Base-by-base conservation (phyloP, 805 yeast genomes). In the Candida insectalens region DNA sequence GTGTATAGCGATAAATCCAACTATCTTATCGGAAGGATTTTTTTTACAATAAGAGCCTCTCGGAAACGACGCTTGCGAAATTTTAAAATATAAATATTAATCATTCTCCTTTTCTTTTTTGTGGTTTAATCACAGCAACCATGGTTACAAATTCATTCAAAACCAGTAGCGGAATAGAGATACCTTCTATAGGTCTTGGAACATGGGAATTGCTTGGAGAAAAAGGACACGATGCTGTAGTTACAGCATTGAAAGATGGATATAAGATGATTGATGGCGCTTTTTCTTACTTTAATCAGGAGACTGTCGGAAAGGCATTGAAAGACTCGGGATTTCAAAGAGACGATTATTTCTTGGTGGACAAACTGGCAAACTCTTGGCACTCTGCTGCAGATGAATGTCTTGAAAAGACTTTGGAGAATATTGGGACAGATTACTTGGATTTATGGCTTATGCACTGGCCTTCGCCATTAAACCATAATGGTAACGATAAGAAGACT, bases 381-480 rank as follows among this genome's bases (percentile, higher is more conserved):
- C 55, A 58, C 29, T 40, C 55, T 6, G 56, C 57, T 32, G 57
- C 58, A 4, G 55, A 45, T 16, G 49, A 44, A n/a, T 62, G 63
- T 5, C 45, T 67, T 17, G 57, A 59, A 9, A 41, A 37, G 6
- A 61, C 71, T 12, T 52, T 65, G 42, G 36, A 41, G 20, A 55
- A 53, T 26, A 46, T 66, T 34, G 60, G 53, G 2, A 34, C 60
- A 27, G 69, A 61, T 19, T 65, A 65, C 39, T 59, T 66, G 20
- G 71, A 67, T 42, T 54, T 67, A 37, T 62, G 62, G 46, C 56
- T 66, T 44, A 57, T 64, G 44, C 72, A 67, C 47, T 65, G 69
- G 67, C 72, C 72, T 12, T 22, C 40, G 5, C 64, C 69, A 2
- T 41, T 47, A 23, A 56, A 63, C 37, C 42, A 35, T 29, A 23